Percentiles rank a stretch among this genome's conserved stretches.
phyloP scores from a whole-genome alignment of 2,329 filamentous ascomycete species.

The Bretziella fagacearum region DNA sequence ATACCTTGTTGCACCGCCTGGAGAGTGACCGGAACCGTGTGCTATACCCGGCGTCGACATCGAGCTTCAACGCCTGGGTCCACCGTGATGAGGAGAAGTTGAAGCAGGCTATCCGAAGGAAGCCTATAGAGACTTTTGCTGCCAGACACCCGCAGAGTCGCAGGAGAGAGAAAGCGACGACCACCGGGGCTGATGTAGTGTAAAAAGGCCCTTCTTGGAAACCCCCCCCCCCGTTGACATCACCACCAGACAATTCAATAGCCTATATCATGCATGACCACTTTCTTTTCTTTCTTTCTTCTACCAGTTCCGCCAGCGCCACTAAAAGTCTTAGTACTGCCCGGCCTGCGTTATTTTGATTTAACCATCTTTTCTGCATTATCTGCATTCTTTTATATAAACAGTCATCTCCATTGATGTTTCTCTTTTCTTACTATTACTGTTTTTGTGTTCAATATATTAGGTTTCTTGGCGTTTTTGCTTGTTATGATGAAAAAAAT shows the following conservation, averaged over 20 bases:
- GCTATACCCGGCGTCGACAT: constrained; percentile 36
- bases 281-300: too few relatives aligned
- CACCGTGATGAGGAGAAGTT: constrained; percentile 26
- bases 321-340: too few relatives aligned
- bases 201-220: too few relatives aligned
- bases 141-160: constrained; percentile 5
- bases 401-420: background rate
- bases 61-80: constrained; percentile 25
- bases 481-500: background rate
- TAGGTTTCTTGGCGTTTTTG: constrained; percentile 4
- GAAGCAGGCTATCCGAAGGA: constrained; percentile 25
- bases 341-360: too few relatives aligned
- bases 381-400: background rate
- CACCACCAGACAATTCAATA: too few relatives aligned
- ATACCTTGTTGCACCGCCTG: constrained; percentile 21
- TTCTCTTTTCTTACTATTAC: background rate
- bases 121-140: constrained; percentile 23
- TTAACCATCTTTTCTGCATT: too few relatives aligned
- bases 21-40: constrained; percentile 30
- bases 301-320: too few relatives aligned
- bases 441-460: constrained; percentile 1
- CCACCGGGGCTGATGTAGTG: constrained; percentile 6
- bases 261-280: too few relatives aligned
- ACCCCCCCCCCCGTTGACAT: too few relatives aligned
- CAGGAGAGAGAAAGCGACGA: constrained; percentile 4